A percentile compares a stretch with the other conserved stretches of the same genome.
Conservation (phyloP, 768 basidiomycete species). For the Amanita pallidorosea region DNA sequence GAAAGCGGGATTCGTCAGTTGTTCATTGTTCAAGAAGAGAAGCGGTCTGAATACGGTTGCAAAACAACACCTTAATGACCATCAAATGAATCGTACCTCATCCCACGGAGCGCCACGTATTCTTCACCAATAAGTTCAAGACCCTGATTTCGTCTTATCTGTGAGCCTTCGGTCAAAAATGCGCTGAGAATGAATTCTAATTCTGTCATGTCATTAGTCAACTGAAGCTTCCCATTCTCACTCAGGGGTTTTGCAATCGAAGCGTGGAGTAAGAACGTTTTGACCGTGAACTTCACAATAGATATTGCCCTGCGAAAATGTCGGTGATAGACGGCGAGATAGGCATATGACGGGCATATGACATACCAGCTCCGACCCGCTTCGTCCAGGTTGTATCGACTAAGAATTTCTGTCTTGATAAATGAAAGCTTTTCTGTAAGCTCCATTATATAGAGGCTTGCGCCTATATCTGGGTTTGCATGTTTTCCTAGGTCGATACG, state of each 20-base stretch:
- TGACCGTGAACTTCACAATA: constrained; percentile 72
- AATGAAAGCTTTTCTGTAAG: constrained; percentile 80
- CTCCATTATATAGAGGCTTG: constrained; percentile 88
- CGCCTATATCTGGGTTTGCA: constrained; percentile 48
- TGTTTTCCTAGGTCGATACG: constrained; percentile 72
- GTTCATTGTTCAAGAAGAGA: constrained; percentile 76
- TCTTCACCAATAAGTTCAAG: constrained; percentile 78
- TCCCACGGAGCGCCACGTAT: constrained; percentile 74
- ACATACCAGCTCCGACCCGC: constrained; percentile 62
- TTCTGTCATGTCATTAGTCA: constrained; percentile 94
- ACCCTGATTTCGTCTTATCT: constrained; percentile 50
- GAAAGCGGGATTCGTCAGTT: constrained; percentile 51
- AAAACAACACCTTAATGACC: background rate
- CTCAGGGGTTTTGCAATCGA: constrained; percentile 87
- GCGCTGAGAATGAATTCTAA: constrained; percentile 87
- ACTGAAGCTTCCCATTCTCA: constrained; percentile 87
- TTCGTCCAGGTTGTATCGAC: constrained; percentile 62
- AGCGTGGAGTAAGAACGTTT: constrained; percentile 86
- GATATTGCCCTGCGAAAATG: constrained; percentile 36
- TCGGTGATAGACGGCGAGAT: background rate
- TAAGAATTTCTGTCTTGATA: constrained; percentile 68
- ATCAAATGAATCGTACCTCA: constrained; percentile 51
- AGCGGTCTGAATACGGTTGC: constrained; percentile 47
- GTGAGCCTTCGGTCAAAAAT: constrained; percentile 52
- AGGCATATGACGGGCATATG: background rate